Evolutionary conservation across 2,329 filamentous ascomycete species (phyloP).

Genomic region (Fusarium sp.): DNA sequence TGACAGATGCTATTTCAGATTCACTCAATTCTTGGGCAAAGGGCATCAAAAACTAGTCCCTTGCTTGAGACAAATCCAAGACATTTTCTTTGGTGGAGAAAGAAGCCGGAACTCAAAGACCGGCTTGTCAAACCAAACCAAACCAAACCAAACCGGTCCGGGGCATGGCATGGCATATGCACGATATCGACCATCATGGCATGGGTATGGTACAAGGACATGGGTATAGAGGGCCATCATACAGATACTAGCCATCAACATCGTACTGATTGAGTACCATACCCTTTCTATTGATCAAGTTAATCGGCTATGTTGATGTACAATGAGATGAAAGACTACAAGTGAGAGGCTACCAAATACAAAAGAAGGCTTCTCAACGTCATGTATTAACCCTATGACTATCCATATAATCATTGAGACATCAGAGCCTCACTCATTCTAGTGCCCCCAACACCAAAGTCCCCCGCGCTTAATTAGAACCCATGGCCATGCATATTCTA

Average conservation of each 20-base stretch:
- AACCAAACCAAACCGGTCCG: conserved; percentile 17
- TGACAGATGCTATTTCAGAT: neutral
- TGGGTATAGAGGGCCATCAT: neutral
- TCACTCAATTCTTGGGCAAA: neutral
- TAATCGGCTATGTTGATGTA: neutral
- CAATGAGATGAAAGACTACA: neutral
- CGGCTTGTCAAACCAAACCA: conserved; percentile 15
- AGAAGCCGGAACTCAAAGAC: conserved; percentile 27
- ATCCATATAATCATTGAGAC: conserved; percentile 4
- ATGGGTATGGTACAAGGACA: conserved; percentile 7
- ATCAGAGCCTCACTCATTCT: conserved; percentile 22
- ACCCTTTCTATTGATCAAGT: neutral
- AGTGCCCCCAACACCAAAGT: conserved; percentile 12
- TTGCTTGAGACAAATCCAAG: neutral
- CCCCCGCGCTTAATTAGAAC: conserved; percentile 24
- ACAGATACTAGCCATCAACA: neutral
- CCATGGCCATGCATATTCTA: conserved; percentile 7
- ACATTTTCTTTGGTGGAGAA: conserved; percentile 12
- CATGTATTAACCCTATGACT: neutral
- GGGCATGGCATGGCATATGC: conserved; percentile 15
- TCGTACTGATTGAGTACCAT: neutral
- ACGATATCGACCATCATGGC: conserved; percentile 28
- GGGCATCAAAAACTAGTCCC: conserved; percentile 1
- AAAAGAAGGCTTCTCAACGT: neutral
- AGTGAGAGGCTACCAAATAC: neutral